Conservation (phyloP, 441 rosid species). For the Corymbia citriodora region DNA sequence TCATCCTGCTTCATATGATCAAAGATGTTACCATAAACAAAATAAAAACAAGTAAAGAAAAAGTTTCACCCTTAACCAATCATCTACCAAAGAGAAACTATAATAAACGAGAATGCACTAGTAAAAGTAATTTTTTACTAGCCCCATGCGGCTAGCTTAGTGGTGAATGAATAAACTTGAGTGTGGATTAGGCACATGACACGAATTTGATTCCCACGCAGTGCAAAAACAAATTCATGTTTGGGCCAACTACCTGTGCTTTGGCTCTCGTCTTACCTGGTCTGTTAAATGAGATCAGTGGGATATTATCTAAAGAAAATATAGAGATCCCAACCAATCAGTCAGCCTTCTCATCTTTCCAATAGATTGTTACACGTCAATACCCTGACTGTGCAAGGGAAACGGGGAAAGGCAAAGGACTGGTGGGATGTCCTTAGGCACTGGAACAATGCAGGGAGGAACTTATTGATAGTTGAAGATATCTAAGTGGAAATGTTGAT, state of each 20-base stretch:
- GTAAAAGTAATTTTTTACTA: not conserved
- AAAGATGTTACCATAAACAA: not conserved
- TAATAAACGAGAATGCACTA: not conserved
- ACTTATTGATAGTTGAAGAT: not conserved
- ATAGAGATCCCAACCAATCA: not conserved
- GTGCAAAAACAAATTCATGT: not conserved
- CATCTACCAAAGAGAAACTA: not conserved
- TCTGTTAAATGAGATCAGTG: not conserved
- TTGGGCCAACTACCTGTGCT: not conserved
- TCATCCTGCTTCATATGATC: not conserved
- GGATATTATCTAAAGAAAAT: not conserved
- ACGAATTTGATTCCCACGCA: not conserved
- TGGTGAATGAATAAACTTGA: not conserved
- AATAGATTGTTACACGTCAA: not conserved
- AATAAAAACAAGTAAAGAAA: not conserved
- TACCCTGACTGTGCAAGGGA: not conserved
- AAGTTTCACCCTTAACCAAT: not conserved
- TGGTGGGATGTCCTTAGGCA: not conserved
- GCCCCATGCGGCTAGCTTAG: not conserved
- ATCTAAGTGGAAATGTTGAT: not conserved
- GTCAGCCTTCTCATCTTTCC: not conserved
- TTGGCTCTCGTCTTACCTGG: not conserved
- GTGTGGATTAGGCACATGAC: not conserved
- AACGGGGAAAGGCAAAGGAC: not conserved
- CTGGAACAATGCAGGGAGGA: not conserved